phyloP scores from a whole-genome alignment of 768 basidiomycete genomes.

The Pisolithus orientalis region DNA sequence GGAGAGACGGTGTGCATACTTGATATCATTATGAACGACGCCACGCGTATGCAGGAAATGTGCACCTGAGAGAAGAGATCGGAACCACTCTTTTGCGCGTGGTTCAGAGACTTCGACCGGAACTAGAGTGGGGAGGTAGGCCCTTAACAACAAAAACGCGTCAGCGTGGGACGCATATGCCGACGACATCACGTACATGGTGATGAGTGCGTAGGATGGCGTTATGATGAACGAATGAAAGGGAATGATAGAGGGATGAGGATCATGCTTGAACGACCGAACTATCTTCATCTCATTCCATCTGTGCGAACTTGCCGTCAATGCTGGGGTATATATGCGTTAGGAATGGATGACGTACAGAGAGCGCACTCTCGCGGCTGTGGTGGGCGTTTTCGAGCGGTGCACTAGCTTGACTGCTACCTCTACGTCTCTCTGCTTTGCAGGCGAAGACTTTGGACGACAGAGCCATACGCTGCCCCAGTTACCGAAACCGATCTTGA shows the following conservation, averaged over 20 bases:
- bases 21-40: slow-evolving; percentile 92
- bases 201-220: slow-evolving; percentile 83
- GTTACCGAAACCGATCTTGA: slow-evolving; percentile 85
- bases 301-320: slow-evolving; percentile 31
- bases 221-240: slow-evolving; percentile 95
- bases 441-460: slow-evolving; percentile 46
- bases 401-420: slow-evolving; percentile 94
- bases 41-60: slow-evolving; percentile 80
- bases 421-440: slow-evolving; percentile 41
- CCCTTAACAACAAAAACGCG: slow-evolving; percentile 42
- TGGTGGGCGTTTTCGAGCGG: slow-evolving; percentile 71
- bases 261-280: slow-evolving; percentile 72
- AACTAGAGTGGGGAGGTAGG: slow-evolving; percentile 77
- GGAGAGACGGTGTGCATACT: slow-evolving; percentile 45
- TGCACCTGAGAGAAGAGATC: slow-evolving; percentile 72
- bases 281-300: slow-evolving; percentile 99
- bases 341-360: slow-evolving; percentile 44
- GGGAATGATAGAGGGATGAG: slow-evolving; percentile 87
- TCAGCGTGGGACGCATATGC: slow-evolving; percentile 7
- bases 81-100: slow-evolving; percentile 78
- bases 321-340: background rate
- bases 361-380: slow-evolving; percentile 83
- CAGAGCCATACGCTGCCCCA: slow-evolving; percentile 92
- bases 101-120: slow-evolving; percentile 83
- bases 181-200: slow-evolving; percentile 58